Evolutionary conservation across 2,329 filamentous ascomycete species (phyloP), one percentile per base, ranked within the genome.

Genomic region (Hypomyces rosellus): DNA sequence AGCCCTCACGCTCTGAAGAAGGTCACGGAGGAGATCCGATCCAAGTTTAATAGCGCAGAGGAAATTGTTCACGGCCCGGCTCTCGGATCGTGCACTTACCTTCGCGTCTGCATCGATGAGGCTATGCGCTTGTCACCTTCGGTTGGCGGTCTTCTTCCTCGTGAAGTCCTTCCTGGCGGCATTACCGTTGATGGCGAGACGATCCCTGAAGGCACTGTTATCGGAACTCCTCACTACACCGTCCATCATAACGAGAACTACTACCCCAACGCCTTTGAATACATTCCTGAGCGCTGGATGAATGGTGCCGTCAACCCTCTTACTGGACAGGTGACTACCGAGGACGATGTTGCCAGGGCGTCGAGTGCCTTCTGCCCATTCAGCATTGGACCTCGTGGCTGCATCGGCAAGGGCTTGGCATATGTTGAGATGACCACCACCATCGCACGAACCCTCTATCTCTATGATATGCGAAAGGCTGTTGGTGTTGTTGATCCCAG

Each of bases 341-440:
- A 77, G 51, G 72, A 74, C 2, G 77, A 80, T 47, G 69, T 80
- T 2, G 69, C 73, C 3, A 61, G 71, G 5, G 84, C 86, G 2
- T 78, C 85, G 46, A 76, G 74, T 34, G 87, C 87, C 0, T 92
- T 88, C 67, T 89, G 84, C 55, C 85, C 88, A 2, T 89, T 89
- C 59, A 83, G 78, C 42, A 72, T 88, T 54, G 86, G 86, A 0
- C 81, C 84, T 0, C 71, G 85, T 11, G 84, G 84, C 2, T 89
- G 86, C 61, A 86, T 89, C 49, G 86, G 85, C 0, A 88, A 88
- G 73, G 76, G 77, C 0, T 67, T 87, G 41, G 84, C 84, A 2
- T 85, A 87, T 58, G 74, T 79, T 41, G 84, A 88, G 70, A 78
- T 87, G 76, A 78, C 72, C 46, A 76, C 80, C 5, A 78, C 82